These are phyloP conservation scores for Bauhinia variegata DNA, from an alignment of 306 rosid species.

Conservation along the genomic window DNA sequence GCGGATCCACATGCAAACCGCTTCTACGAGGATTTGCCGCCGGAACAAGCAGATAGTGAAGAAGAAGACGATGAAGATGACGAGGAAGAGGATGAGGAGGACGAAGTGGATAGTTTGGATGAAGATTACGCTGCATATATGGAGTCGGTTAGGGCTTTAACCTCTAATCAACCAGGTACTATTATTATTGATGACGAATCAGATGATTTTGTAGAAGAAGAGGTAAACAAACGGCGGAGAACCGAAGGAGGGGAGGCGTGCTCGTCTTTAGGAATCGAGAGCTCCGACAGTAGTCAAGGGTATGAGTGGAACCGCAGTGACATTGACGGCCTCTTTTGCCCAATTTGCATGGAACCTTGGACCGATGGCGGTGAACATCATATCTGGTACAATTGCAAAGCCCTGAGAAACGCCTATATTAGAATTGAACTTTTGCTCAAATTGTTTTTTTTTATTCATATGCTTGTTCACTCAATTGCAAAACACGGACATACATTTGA, in stretches of 20 bases:
- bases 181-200: constrained; percentile 10
- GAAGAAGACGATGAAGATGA: background rate
- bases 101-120: constrained; percentile 6
- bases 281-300: constrained; percentile 50
- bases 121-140: too few relatives aligned
- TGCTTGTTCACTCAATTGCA: too few relatives aligned
- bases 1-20: background rate
- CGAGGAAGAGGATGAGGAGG: too few relatives aligned
- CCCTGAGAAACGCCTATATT: background rate
- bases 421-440: background rate
- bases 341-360: constrained; percentile 89
- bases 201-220: constrained; percentile 39
- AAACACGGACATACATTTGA: background rate
- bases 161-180: constrained; percentile 28
- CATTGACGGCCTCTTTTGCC: constrained; percentile 69
- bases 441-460: background rate
- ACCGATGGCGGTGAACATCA: constrained; percentile 67
- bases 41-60: background rate
- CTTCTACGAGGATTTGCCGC: background rate
- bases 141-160: constrained; percentile 40
- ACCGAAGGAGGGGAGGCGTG: constrained; percentile 52
- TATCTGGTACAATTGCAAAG: constrained; percentile 53
- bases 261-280: constrained; percentile 33
- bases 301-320: constrained; percentile 55
- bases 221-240: constrained; percentile 67